Evolutionary conservation across 768 basidiomycete species (phyloP).

Genomic region (Serpula lacrymans): DNA sequence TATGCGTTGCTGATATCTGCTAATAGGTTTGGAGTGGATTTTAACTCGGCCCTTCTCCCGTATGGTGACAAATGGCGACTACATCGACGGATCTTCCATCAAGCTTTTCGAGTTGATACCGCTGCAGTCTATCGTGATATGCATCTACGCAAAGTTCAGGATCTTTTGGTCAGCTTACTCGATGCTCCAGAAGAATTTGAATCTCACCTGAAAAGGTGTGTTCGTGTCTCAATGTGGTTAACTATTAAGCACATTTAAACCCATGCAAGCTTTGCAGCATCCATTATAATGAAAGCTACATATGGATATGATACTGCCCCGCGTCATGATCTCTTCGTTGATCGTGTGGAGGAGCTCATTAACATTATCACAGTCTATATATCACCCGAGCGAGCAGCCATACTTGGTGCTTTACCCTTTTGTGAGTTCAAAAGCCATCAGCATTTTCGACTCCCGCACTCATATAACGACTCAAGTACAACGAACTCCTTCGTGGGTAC

Average conservation of each 20-base stretch:
- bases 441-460: neutral
- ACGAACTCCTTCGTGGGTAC: constrained; percentile 27
- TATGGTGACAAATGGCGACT: constrained; percentile 28
- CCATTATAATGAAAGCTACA: constrained; percentile 19
- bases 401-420: constrained; percentile 13
- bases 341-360: constrained; percentile 4
- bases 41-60: constrained; percentile 24
- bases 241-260: too few species aligned
- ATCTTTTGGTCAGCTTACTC: constrained; percentile 19
- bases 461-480: constrained; percentile 14
- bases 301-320: constrained; percentile 14
- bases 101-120: constrained; percentile 21
- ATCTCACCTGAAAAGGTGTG: constrained; percentile 18
- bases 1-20: too few species aligned
- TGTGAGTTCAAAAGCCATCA: too few species aligned
- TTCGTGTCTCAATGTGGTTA: neutral
- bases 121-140: constrained; percentile 14
- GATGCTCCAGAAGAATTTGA: constrained; percentile 21
- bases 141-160: constrained; percentile 15
- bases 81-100: constrained; percentile 27
- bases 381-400: constrained; percentile 5
- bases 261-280: too few species aligned
- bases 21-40: constrained; percentile 22
- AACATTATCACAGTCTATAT: neutral
- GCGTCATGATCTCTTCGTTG: constrained; percentile 10